Conservation (phyloP, 352 stramenopile species). For the Pythium dissimile region DNA sequence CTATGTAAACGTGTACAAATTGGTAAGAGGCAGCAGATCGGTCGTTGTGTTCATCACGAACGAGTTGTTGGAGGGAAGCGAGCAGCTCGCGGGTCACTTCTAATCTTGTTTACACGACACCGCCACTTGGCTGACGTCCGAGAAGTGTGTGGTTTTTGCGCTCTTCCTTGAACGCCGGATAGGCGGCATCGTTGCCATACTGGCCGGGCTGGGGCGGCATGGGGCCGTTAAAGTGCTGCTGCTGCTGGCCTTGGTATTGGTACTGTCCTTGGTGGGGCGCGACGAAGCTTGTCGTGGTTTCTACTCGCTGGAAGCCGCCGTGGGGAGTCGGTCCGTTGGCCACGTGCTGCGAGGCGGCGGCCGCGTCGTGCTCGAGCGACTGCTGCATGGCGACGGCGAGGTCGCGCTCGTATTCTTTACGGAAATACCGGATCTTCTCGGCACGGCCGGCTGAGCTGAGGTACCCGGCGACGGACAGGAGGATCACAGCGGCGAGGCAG, state of each 20-base stretch:
- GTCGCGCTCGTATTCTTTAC: slow-evolving; percentile 78
- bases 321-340: slow-evolving; percentile 14
- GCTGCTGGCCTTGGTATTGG: slow-evolving; percentile 6
- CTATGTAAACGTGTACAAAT: slow-evolving; percentile 16
- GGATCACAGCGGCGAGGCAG: slow-evolving; percentile 74
- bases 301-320: slow-evolving; percentile 12
- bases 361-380: slow-evolving; percentile 54
- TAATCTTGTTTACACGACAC: slow-evolving; percentile 45
- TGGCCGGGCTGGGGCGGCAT: slow-evolving; percentile 5
- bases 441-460: slow-evolving; percentile 72
- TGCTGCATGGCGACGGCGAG: slow-evolving; percentile 73
- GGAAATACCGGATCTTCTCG: slow-evolving; percentile 85
- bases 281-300: slow-evolving; percentile 11
- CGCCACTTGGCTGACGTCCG: slow-evolving; percentile 55
- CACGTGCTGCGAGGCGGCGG: slow-evolving; percentile 23
- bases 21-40: background rate
- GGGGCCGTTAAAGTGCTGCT: too few species aligned
- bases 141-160: slow-evolving; percentile 70
- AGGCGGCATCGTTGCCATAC: slow-evolving; percentile 46
- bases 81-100: too few species aligned
- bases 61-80: too few species aligned
- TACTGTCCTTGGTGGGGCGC: slow-evolving; percentile 6
- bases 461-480: slow-evolving; percentile 75
- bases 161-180: slow-evolving; percentile 57
- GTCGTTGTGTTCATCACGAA: too few species aligned